phyloP scores from a whole-genome alignment of 2,329 filamentous ascomycete genomes.

The Venturia pyrina region DNA sequence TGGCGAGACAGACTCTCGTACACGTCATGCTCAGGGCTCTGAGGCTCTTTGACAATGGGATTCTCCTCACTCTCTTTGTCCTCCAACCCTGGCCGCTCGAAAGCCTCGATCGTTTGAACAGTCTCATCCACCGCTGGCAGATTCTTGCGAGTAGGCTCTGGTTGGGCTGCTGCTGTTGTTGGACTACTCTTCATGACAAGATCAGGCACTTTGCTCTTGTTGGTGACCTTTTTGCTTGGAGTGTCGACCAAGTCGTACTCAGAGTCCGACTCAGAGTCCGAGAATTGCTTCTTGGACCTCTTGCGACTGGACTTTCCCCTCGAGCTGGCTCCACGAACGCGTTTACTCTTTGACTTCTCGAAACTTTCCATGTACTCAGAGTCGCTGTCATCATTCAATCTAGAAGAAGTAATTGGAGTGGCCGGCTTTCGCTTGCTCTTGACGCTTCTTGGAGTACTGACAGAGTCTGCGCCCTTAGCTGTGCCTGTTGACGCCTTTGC shows the following conservation, averaged over 20 bases:
- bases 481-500: background rate
- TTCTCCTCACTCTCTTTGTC: background rate
- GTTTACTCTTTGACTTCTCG: background rate
- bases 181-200: background rate
- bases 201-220: background rate
- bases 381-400: background rate
- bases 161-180: background rate
- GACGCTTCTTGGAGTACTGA: background rate
- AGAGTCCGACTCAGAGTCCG: background rate
- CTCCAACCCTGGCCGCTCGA: background rate
- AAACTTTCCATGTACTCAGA: constrained; percentile 1
- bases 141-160: background rate
- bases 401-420: background rate
- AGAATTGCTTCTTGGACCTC: background rate
- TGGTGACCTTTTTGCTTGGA: background rate
- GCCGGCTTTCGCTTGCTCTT: background rate
- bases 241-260: background rate
- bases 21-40: background rate
- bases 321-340: background rate
- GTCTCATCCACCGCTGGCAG: background rate
- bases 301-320: background rate
- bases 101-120: background rate
- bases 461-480: background rate
- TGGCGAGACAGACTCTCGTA: background rate
- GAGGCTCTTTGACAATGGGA: background rate